Evolutionary conservation across 2,329 filamentous ascomycete species (phyloP).

Genomic region (Paracoccidioides brasiliensis): DNA sequence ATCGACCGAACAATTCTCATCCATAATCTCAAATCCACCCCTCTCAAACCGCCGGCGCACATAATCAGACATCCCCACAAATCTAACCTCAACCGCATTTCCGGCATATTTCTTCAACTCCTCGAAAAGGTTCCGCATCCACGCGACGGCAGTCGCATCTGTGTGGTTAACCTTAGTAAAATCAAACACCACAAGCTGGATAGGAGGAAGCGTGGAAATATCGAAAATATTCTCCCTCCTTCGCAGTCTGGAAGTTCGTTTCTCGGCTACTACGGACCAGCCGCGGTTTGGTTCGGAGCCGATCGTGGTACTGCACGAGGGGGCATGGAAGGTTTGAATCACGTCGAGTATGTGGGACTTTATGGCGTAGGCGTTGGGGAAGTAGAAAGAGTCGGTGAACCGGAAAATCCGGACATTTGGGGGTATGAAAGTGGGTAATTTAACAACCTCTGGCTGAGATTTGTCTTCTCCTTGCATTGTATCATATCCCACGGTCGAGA

Average conservation of each 20-base stretch:
- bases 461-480: slow-evolving; percentile 18
- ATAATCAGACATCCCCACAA: slow-evolving; percentile 36
- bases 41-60: slow-evolving; percentile 22
- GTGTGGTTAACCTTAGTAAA: slow-evolving; percentile 40
- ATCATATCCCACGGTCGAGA: slow-evolving; percentile 20
- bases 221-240: slow-evolving; percentile 23
- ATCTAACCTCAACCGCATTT: slow-evolving; percentile 33
- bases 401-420: slow-evolving; percentile 44
- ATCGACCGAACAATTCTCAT: slow-evolving; percentile 5
- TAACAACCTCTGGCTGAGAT: slow-evolving; percentile 14
- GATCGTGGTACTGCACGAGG: slow-evolving; percentile 25
- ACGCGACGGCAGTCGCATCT: slow-evolving; percentile 41
- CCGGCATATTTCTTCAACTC: slow-evolving; percentile 41
- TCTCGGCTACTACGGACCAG: slow-evolving; percentile 43
- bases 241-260: slow-evolving; percentile 36
- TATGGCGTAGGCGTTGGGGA: slow-evolving; percentile 46
- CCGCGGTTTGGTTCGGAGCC: slow-evolving; percentile 31
- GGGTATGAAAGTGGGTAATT: slow-evolving; percentile 17
- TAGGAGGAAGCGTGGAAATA: slow-evolving; percentile 23
- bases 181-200: slow-evolving; percentile 41
- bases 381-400: slow-evolving; percentile 47
- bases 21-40: slow-evolving; percentile 21
- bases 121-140: slow-evolving; percentile 36
- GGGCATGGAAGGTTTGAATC: slow-evolving; percentile 36
- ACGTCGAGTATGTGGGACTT: slow-evolving; percentile 39